phyloP scores from a whole-genome alignment of 2,329 filamentous ascomycete genomes.

The Epichloe uncinata region DNA sequence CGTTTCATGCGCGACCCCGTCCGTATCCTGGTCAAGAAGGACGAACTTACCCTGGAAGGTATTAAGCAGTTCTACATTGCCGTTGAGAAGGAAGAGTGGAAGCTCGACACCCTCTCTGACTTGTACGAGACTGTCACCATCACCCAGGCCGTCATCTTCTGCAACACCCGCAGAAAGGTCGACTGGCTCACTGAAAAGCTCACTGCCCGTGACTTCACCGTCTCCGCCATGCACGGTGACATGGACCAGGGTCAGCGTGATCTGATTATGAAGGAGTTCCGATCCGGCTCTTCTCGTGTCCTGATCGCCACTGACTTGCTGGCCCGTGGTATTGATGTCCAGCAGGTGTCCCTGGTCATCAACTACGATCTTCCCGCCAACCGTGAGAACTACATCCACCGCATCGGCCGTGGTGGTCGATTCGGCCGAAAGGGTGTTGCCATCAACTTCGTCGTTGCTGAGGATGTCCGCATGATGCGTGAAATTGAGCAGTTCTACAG shows the following conservation, averaged over 20 bases:
- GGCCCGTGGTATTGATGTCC: constrained; percentile 98
- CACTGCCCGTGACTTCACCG: constrained; percentile 94
- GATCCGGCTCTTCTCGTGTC: constrained; percentile 94
- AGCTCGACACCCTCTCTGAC: constrained; percentile 96
- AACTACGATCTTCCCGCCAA: constrained; percentile 99
- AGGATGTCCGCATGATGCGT: constrained; percentile 99
- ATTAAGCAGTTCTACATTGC: constrained; percentile 99
- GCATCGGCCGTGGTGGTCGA: constrained; percentile 97
- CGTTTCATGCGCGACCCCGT: constrained; percentile 99
- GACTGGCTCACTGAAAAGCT: constrained; percentile 99
- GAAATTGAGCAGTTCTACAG: constrained; percentile 99
- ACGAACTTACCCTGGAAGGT: constrained; percentile 98
- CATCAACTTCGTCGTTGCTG: constrained; percentile 99
- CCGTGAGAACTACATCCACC: constrained; percentile 99
- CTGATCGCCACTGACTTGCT: constrained; percentile 95
- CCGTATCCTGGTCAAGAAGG: constrained; percentile 99
- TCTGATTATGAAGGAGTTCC: constrained; percentile 99
- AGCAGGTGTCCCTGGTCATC: constrained; percentile 99
- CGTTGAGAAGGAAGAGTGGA: constrained; percentile 99
- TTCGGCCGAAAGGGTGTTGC: constrained; percentile 99
- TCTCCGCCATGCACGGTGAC: constrained; percentile 99
- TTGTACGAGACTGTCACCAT: constrained; percentile 99
- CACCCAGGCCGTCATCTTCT: constrained; percentile 99
- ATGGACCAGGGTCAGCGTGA: constrained; percentile 98
- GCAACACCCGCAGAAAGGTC: constrained; percentile 99